Base-by-base conservation (phyloP, 306 rosid species). In the Macrotyloma uniflorum region DNA sequence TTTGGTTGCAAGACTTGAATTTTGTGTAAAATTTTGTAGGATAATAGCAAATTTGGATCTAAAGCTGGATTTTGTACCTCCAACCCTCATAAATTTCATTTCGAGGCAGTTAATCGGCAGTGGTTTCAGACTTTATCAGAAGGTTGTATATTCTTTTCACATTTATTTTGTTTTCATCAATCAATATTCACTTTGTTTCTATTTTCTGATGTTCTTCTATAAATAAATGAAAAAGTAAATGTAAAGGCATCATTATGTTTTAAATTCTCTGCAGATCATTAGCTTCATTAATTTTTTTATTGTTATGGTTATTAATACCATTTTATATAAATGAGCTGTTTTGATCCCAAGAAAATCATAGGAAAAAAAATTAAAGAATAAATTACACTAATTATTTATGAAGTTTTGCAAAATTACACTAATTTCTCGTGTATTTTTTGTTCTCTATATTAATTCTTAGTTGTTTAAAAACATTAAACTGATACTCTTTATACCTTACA, bases 61-160 rank as follows among this genome's bases (percentile, higher is more conserved):
- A 42, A 96, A 96, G 96, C 69, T 96, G 88, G 98, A 93, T 69
- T 86, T 96, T 22, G 80, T 93, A 45, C 94, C 96, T 46, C 97
- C 99, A 22, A 84, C 97, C 42, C 88, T 93, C 68, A 86, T 96
- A 72, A 93, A 96, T 92, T 96, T 96, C 79, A 82, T 96, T 79
- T 84, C 98, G 54, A 88, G 99, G 76, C 99, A 96, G 90, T 88
- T 96, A 73, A 86, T 96, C 3, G 98, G 98, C 82, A 91, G 74
- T 76, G 99, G 97, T 82, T 91, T 93, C 91, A 88, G 71, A 67
- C 96, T 96, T 76, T 96, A 86, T 81, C 93, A 96, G 77, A 91
- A 96, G 99, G 99, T 93, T 65, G 77, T 46, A 67, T 36, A 62
- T 73, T 73, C 50, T 26, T 43, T 79, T 53, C 61, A 49, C 49